phyloP scores from a whole-genome alignment of 192 early-diverging fungal species.

The Entophlyctis luteolus region DNA sequence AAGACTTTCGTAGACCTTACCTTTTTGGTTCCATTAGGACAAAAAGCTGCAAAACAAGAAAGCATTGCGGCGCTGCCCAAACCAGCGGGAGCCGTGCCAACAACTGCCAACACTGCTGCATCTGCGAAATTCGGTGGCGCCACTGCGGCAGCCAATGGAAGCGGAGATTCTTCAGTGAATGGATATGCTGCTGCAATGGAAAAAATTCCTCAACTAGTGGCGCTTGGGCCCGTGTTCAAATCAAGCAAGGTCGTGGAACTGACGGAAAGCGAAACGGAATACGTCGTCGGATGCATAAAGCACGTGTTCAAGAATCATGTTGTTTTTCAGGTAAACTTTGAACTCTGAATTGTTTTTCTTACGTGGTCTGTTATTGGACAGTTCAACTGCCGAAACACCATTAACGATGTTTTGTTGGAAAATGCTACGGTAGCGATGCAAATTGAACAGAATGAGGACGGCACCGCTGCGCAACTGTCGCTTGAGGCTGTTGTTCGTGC shows the following conservation, averaged over 20 bases:
- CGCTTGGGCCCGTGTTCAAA: constrained; percentile 83
- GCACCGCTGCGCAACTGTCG: constrained; percentile 49
- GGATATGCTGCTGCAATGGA: constrained; percentile 72
- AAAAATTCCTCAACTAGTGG: constrained; percentile 75
- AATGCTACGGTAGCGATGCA: constrained; percentile 83
- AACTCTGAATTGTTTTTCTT: background rate
- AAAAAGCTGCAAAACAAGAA: constrained; percentile 35
- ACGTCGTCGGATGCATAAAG: constrained; percentile 86
- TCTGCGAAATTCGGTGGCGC: constrained; percentile 1
- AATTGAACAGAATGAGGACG: constrained; percentile 62
- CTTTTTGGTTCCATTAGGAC: constrained; percentile 26
- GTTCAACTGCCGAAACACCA: constrained; percentile 91
- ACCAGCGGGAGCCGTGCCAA: constrained; percentile 21
- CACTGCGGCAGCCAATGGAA: background rate
- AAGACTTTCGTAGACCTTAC: no score
- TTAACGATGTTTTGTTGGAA: constrained; percentile 88
- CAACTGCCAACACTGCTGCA: background rate
- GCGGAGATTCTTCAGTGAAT: constrained; percentile 1
- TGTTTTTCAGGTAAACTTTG: constrained; percentile 78
- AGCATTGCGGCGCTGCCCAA: constrained; percentile 12
- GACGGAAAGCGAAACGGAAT: constrained; percentile 94
- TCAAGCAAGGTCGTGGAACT: constrained; percentile 76
- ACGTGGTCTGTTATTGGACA: constrained; percentile 20
- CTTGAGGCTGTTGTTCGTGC: constrained; percentile 73
- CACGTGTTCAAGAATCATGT: constrained; percentile 87